Conservation (phyloP, 192 early-diverging fungal genomes). For the Umbelopsis isabellina region DNA sequence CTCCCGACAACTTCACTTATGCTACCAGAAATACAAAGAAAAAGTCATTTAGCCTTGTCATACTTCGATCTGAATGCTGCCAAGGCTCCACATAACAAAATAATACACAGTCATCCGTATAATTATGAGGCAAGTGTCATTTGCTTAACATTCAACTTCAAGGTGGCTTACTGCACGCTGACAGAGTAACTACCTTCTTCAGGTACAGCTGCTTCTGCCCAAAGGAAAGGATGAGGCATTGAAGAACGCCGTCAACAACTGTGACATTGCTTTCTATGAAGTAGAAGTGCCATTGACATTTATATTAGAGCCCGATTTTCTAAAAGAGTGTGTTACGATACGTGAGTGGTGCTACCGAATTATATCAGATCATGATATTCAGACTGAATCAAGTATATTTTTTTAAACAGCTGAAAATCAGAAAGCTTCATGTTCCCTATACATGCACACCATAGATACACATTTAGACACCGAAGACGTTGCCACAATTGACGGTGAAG, state of each 20-base stretch:
- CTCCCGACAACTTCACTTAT: background rate
- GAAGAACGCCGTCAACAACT: background rate
- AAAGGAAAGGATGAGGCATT: background rate
- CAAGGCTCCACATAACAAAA: constrained; percentile 3
- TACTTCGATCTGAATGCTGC: background rate
- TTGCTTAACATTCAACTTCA: background rate
- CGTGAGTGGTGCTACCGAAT: background rate
- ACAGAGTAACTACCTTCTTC: background rate
- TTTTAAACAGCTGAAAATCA: background rate
- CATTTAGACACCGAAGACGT: constrained; percentile 32
- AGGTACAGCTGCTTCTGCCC: constrained; percentile 29
- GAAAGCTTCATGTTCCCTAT: background rate
- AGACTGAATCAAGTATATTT: background rate
- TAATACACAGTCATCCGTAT: constrained; percentile 27
- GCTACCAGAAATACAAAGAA: background rate
- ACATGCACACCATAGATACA: constrained; percentile 29
- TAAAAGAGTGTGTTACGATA: constrained; percentile 16
- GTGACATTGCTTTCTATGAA: constrained; percentile 25
- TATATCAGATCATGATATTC: background rate
- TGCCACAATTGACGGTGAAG: constrained; percentile 13
- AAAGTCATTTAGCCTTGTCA: constrained; percentile 7
- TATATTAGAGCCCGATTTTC: constrained; percentile 22
- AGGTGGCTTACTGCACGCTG: too few species aligned
- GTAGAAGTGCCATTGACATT: constrained; percentile 22
- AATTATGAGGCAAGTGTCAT: constrained; percentile 27